A percentile compares a stretch with the other conserved stretches of the same genome.
Evolutionary conservation across 495 filamentous ascomycete species (phyloP).

Genomic region (Aspergillus sclerotioniger): DNA sequence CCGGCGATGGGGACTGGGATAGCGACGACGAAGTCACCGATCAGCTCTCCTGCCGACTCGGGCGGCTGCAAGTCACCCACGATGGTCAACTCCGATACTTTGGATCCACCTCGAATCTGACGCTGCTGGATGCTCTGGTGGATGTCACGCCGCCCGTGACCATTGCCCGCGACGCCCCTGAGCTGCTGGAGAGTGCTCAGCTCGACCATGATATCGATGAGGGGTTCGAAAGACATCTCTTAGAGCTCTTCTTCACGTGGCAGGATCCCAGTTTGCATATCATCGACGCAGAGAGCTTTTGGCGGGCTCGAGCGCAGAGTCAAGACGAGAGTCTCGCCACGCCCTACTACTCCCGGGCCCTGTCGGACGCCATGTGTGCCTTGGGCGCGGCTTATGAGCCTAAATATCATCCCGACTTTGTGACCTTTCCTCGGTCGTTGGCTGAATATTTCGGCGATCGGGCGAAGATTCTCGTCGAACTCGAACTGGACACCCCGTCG

Average conservation of each 20-base stretch:
- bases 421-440: slow-evolving; percentile 29
- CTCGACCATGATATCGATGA: slow-evolving; percentile 17
- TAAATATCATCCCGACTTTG: slow-evolving; percentile 24
- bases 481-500: slow-evolving; percentile 33
- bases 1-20: not conserved
- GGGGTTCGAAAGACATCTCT: slow-evolving; percentile 31
- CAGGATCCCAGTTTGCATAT: slow-evolving; percentile 34
- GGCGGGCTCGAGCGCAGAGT: slow-evolving; percentile 3
- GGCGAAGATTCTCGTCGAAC: slow-evolving; percentile 31
- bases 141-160: slow-evolving; percentile 6
- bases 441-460: slow-evolving; percentile 32
- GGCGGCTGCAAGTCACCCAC: slow-evolving; percentile 12
- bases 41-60: slow-evolving; percentile 10
- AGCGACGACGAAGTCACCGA: slow-evolving; percentile 6
- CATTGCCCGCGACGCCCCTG: slow-evolving; percentile 12
- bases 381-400: slow-evolving; percentile 30
- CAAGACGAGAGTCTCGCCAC: slow-evolving; percentile 23
- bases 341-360: slow-evolving; percentile 33
- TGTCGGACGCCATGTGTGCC: slow-evolving; percentile 36
- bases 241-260: slow-evolving; percentile 39
- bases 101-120: slow-evolving; percentile 28
- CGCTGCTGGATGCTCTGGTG: slow-evolving; percentile 11
- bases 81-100: slow-evolving; percentile 27
- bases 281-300: slow-evolving; percentile 25
- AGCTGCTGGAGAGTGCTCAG: slow-evolving; percentile 12